Base-by-base conservation (phyloP, 306 rosid genomes). In the Amphicarpaea edgeworthii region DNA sequence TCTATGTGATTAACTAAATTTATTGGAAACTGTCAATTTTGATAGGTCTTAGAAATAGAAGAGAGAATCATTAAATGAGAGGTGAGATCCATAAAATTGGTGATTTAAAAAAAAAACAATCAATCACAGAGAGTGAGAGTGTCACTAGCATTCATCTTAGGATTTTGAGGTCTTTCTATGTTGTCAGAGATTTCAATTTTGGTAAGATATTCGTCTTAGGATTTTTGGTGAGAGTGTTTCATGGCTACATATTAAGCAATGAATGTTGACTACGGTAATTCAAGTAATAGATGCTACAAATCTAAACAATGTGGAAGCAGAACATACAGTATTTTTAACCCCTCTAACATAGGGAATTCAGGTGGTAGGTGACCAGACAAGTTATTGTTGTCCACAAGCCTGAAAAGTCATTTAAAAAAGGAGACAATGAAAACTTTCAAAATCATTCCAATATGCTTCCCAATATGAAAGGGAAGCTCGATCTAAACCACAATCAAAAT, bases 331-430 rank as follows among this genome's bases (percentile, higher is more conserved):
- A 88, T 82, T 9, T 73, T 80, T 75, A 88, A 73, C 5, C 24
- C 19, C 7, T 23, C 58, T 46, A 86, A 62, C 67, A 49, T 70
- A 68, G 83, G 79, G 70, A 83, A 73, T 70, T 86, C 86, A 15
- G 87, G 64, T 46, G 92, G 92, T 59, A 88, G 92, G 54, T 19
- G 0, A 54, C 92, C 90, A 24, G 87, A 63, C 24, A 88, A 69
- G 74, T 88, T 79, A 75, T 88, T 88, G 81, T 70, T 88, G 80
- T 88, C 92, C 77, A 83, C 37, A 77, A 88, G 90, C 86, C 92
- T 88, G 85, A n/a, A 79, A 70, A 81, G 45, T 51, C 64, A 72
- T 54, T 73, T 42, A 37, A 66, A 76, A 49, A 72, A 74, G 50
- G 12, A 63, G 53, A 47, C 67, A 68, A 23, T 8, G 67, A 53